These are phyloP conservation scores for Apophysomyces variabilis DNA, from an alignment of 371 early-diverging fungal genomes.

Conservation along the genomic window DNA sequence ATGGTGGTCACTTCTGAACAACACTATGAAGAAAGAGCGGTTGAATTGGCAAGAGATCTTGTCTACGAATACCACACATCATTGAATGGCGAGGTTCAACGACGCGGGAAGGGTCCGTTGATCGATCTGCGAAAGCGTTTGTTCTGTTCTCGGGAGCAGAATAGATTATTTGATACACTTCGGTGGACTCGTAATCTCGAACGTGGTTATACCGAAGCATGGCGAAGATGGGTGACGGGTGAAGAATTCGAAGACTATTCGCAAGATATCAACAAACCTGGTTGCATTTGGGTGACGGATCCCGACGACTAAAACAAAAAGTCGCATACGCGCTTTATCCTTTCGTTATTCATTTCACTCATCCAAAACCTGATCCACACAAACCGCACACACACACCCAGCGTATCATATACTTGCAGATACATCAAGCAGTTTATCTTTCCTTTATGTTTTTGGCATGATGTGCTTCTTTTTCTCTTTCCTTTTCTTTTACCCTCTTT, in stretches of 20 bases:
- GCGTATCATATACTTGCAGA: neutral
- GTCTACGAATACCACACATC: conserved; percentile 51
- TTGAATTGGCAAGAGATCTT: conserved; percentile 64
- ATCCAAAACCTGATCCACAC: neutral
- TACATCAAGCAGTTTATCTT: neutral
- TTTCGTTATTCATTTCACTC: neutral
- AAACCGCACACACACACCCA: too few species aligned
- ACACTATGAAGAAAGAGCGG: conserved; percentile 83
- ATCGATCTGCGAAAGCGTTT: conserved; percentile 75
- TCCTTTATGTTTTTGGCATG: neutral
- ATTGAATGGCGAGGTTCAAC: conserved; percentile 32
- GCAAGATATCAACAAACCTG: conserved; percentile 24
- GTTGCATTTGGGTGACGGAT: conserved; percentile 54
- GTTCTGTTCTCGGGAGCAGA: conserved; percentile 76
- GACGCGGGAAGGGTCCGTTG: conserved; percentile 64
- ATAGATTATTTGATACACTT: conserved; percentile 84
- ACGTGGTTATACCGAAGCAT: conserved; percentile 72
- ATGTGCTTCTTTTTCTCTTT: conserved; percentile 2
- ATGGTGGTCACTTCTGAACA: conserved; percentile 82
- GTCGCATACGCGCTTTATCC: neutral
- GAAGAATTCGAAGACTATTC: conserved; percentile 60
- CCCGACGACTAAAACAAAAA: conserved; percentile 36
- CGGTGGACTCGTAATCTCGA: conserved; percentile 91
- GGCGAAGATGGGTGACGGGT: conserved; percentile 77
- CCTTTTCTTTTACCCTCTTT: neutral